Evolutionary conservation across 2,329 filamentous ascomycete species (phyloP).

Genomic region (Fusarium poae): DNA sequence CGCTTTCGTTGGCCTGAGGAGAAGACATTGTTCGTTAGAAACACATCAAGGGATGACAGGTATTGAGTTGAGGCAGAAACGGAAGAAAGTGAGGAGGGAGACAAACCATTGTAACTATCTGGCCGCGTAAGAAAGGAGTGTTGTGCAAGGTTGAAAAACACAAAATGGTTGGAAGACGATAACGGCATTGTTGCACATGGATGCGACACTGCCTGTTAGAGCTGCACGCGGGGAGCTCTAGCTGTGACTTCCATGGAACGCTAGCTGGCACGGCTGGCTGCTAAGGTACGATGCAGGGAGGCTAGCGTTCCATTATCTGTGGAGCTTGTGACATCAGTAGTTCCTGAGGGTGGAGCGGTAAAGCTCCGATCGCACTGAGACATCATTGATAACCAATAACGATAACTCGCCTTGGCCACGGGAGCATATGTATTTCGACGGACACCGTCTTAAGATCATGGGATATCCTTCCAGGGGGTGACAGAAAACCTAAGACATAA

Average conservation of each 20-base stretch:
- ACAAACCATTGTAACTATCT: slow-evolving; percentile 42
- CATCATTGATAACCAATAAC: slow-evolving; percentile 27
- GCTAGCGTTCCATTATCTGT: slow-evolving; percentile 20
- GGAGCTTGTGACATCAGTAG: slow-evolving; percentile 41
- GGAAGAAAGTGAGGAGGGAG: slow-evolving; percentile 1
- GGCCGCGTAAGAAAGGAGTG: slow-evolving; percentile 30
- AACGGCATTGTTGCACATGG: slow-evolving; percentile 17
- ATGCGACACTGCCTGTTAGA: slow-evolving; percentile 23
- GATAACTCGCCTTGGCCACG: slow-evolving; percentile 28
- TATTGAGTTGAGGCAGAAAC: slow-evolving; percentile 5
- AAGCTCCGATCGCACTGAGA: slow-evolving; percentile 9
- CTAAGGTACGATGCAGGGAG: slow-evolving; percentile 7
- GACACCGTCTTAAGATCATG: slow-evolving; percentile 29
- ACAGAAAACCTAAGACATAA: neutral
- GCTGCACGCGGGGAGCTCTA: slow-evolving; percentile 21
- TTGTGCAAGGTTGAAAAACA: slow-evolving; percentile 20
- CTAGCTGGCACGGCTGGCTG: neutral
- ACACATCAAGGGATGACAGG: slow-evolving; percentile 10
- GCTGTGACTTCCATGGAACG: slow-evolving; percentile 6
- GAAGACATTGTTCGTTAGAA: slow-evolving; percentile 34
- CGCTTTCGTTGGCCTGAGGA: slow-evolving; percentile 57
- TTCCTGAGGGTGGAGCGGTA: slow-evolving; percentile 27
- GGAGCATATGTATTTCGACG: slow-evolving; percentile 25
- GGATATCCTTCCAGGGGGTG: slow-evolving; percentile 1
- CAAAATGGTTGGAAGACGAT: slow-evolving; percentile 20